phyloP scores from a whole-genome alignment of 768 basidiomycete genomes.

The Baorangia bicolor region DNA sequence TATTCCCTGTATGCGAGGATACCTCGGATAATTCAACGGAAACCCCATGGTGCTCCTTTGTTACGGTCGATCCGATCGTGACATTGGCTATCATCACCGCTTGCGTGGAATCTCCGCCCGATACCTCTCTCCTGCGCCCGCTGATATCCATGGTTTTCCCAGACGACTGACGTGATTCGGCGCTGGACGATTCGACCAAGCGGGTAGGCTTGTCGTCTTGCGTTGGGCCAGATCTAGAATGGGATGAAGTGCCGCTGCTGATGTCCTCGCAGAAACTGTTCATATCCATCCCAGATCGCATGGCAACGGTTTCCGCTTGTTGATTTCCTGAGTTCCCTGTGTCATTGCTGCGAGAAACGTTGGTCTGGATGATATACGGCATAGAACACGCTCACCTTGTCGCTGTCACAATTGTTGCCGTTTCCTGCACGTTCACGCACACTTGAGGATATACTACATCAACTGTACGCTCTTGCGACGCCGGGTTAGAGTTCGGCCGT shows the following conservation, averaged over 20 bases:
- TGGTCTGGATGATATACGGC: not conserved
- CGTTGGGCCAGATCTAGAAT: not conserved
- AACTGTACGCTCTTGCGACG: not conserved
- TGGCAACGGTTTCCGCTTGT: not conserved
- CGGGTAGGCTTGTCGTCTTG: not conserved
- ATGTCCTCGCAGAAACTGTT: not conserved
- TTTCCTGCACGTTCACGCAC: not conserved
- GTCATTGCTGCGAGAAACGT: not conserved
- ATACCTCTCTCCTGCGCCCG: not conserved
- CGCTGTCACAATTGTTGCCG: not conserved
- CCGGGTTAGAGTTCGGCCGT: not conserved
- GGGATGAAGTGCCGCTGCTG: not conserved
- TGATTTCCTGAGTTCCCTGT: not conserved
- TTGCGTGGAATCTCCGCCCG: not conserved
- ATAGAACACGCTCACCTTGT: not conserved
- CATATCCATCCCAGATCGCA: not conserved
- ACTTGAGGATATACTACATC: conserved; percentile 1
- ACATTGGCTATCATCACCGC: not conserved
- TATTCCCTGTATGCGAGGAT: not conserved
- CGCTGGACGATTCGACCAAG: not conserved
- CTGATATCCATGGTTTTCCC: not conserved
- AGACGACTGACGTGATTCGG: not conserved
- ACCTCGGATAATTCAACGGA: not conserved
- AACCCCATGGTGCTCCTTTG: not conserved
- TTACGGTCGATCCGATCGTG: not conserved